A percentile compares a stretch with the other conserved stretches of the same genome.
Evolutionary conservation across 2,329 filamentous ascomycete species (phyloP).

Genomic region (Pyrenochaeta sp.): DNA sequence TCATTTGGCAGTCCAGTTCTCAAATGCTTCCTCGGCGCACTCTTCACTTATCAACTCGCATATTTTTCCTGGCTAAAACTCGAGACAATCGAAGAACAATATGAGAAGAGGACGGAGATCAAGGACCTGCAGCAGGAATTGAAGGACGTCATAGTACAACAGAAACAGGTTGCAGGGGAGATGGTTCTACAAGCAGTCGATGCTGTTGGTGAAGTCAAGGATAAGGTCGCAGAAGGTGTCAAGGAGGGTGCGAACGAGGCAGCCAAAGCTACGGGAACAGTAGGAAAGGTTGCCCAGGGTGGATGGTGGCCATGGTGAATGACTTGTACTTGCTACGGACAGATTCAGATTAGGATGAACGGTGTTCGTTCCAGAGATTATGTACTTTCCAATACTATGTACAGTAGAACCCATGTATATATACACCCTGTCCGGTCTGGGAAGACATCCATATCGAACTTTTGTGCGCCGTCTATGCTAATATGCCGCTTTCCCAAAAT

Average conservation of each 20-base stretch:
- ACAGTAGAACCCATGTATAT: no score
- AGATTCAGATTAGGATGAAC: not conserved
- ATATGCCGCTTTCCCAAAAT: no score
- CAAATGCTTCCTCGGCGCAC: conserved; percentile 76
- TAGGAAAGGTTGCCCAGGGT: conserved; percentile 21
- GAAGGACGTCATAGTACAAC: conserved; percentile 24
- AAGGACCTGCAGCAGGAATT: conserved; percentile 30
- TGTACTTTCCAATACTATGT: no score
- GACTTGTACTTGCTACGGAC: no score
- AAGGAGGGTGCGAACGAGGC: conserved; percentile 23
- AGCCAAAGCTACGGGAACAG: conserved; percentile 17
- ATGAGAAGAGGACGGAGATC: conserved; percentile 53
- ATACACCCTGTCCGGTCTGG: no score
- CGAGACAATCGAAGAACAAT: conserved; percentile 73
- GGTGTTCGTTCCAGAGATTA: no score
- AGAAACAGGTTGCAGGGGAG: conserved; percentile 20
- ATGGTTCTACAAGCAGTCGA: conserved; percentile 14
- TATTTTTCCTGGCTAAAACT: conserved; percentile 80
- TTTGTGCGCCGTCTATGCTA: no score
- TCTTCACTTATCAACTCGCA: conserved; percentile 78
- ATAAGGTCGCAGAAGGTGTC: conserved; percentile 17
- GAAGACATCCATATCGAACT: no score
- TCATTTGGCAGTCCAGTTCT: conserved; percentile 75
- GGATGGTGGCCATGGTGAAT: conserved; percentile 37
- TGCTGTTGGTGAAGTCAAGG: conserved; percentile 7